These are phyloP conservation scores for Neocatenulostroma microsporum DNA, from an alignment of 2,329 filamentous ascomycete genomes.

Conservation along the genomic window DNA sequence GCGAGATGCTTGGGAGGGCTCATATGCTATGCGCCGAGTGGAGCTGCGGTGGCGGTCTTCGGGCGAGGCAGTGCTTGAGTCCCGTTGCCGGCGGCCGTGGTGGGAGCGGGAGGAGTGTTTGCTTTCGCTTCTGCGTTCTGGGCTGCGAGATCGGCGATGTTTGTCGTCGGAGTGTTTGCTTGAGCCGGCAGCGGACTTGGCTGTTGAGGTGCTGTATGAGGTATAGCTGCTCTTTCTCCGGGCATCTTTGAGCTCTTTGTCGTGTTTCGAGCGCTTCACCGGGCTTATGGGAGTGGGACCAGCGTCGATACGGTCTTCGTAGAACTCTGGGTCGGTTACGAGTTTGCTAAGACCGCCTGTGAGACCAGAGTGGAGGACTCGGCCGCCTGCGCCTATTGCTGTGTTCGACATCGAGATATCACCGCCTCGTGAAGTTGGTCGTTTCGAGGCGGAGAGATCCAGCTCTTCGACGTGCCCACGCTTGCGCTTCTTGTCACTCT, in stretches of 20 bases:
- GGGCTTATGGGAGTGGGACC: slow-evolving; percentile 61
- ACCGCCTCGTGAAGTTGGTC: slow-evolving; percentile 42
- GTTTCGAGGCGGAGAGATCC: slow-evolving; percentile 42
- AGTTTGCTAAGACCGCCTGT: slow-evolving; percentile 76
- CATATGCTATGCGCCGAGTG: too few relatives aligned
- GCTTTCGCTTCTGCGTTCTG: slow-evolving; percentile 20
- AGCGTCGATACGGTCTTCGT: slow-evolving; percentile 38
- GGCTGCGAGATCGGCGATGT: slow-evolving; percentile 17
- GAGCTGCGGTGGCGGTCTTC: slow-evolving; percentile 26
- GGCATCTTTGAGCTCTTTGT: slow-evolving; percentile 24
- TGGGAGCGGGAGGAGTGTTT: slow-evolving; percentile 16
- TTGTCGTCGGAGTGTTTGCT: slow-evolving; percentile 17
- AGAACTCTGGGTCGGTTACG: slow-evolving; percentile 51
- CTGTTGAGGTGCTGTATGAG: slow-evolving; percentile 20
- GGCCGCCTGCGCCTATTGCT: slow-evolving; percentile 38
- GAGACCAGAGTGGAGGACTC: slow-evolving; percentile 75
- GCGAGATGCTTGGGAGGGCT: too few relatives aligned
- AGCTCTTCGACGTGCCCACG: slow-evolving; percentile 63
- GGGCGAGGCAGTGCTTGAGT: slow-evolving; percentile 26
- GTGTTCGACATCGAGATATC: slow-evolving; percentile 63
- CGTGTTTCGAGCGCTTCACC: slow-evolving; percentile 30
- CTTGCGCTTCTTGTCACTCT: slow-evolving; percentile 87
- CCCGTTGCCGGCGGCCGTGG: slow-evolving; percentile 25
- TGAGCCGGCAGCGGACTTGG: slow-evolving; percentile 15
- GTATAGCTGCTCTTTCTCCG: slow-evolving; percentile 23